Evolutionary conservation across 345 rosid genomes (phyloP).

Genomic region (Gossypium thurberi): DNA sequence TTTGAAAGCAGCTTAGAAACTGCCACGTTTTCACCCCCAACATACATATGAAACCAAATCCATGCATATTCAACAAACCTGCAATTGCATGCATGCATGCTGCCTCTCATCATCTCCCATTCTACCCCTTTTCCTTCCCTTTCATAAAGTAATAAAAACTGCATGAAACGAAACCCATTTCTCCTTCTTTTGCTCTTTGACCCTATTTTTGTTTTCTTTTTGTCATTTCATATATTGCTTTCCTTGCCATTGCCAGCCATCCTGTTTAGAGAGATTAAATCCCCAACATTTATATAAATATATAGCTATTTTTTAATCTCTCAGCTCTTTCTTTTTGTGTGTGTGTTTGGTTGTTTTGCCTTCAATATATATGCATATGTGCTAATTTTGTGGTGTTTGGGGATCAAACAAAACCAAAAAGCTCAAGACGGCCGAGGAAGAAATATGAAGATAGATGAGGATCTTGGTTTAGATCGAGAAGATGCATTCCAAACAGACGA

Average conservation of each 20-base stretch:
- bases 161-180: neutral
- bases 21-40: neutral
- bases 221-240: neutral
- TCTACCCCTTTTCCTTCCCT: neutral
- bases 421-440: neutral
- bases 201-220: neutral
- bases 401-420: neutral
- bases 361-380: neutral
- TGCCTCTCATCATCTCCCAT: neutral
- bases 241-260: neutral
- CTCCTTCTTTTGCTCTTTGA: neutral
- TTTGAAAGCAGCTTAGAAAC: neutral
- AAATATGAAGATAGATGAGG: neutral
- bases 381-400: neutral
- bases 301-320: too few relatives aligned
- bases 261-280: neutral
- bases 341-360: neutral
- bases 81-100: neutral
- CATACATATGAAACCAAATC: neutral
- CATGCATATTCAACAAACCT: neutral
- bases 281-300: neutral
- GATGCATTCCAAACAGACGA: conserved; percentile 65
- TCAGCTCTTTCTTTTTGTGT: neutral
- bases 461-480: conserved; percentile 46
- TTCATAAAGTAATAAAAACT: neutral